phyloP scores from a whole-genome alignment of 2,329 filamentous ascomycete species.

The Talaromyces sp. region DNA sequence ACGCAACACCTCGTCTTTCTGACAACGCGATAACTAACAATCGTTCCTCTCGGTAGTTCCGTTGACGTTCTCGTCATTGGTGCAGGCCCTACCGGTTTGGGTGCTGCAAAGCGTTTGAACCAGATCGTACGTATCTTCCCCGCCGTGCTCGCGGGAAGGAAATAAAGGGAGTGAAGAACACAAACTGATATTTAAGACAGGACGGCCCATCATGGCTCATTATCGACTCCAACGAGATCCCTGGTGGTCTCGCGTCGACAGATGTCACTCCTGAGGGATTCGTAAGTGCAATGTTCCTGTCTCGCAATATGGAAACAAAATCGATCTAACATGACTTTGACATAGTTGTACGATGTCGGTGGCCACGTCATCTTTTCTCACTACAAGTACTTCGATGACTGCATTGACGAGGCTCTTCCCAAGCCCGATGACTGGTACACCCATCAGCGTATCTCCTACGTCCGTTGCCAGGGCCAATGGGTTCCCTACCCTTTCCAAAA shows the following conservation, averaged over 20 bases:
- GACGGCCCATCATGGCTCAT: conserved; percentile 94
- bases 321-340: conserved; percentile 9
- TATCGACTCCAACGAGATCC: conserved; percentile 84
- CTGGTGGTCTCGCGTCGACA: conserved; percentile 92
- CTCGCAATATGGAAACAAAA: background rate
- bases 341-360: conserved; percentile 93
- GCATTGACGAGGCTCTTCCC: conserved; percentile 92
- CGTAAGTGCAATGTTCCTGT: conserved; percentile 60
- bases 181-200: conserved; percentile 48
- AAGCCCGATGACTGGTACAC: conserved; percentile 94
- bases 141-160: background rate
- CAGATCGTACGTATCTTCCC: conserved; percentile 69
- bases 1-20: background rate
- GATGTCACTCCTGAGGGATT: conserved; percentile 95
- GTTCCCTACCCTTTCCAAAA: conserved; percentile 99
- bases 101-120: conserved; percentile 95
- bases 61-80: conserved; percentile 98
- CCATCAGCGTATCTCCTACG: conserved; percentile 98
- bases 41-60: conserved; percentile 54
- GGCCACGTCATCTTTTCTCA: conserved; percentile 99
- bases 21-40: conserved; percentile 15
- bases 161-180: background rate
- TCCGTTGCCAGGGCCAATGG: conserved; percentile 94
- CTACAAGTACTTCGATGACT: conserved; percentile 99
- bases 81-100: conserved; percentile 93